These are phyloP conservation scores for Phlyctochytrium bullatum DNA, from an alignment of 192 early-diverging fungal species.

Conservation along the genomic window DNA sequence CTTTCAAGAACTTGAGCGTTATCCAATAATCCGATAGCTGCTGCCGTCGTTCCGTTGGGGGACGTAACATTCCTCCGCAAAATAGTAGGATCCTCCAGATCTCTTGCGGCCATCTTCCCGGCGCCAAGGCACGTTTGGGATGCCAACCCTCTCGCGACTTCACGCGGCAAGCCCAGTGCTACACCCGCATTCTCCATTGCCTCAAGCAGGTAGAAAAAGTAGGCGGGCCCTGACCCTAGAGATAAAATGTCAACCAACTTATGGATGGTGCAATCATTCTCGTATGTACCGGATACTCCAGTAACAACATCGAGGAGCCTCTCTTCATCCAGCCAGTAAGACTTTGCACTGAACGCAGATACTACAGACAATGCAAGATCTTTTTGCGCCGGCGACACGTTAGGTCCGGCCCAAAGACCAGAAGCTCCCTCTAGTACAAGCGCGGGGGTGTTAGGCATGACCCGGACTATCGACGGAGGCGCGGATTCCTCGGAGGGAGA, in stretches of 20 bases:
- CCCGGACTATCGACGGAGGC: constrained; percentile 64
- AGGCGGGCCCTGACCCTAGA: constrained; percentile 87
- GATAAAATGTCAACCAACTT: constrained; percentile 1
- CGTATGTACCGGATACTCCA: constrained; percentile 59
- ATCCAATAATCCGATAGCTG: constrained; percentile 78
- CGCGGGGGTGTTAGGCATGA: constrained; percentile 97
- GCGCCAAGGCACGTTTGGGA: constrained; percentile 92
- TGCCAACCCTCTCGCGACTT: constrained; percentile 74
- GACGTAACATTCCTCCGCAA: constrained; percentile 86
- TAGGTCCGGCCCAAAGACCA: constrained; percentile 71
- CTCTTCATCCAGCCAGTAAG: constrained; percentile 82
- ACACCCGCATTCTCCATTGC: constrained; percentile 67
- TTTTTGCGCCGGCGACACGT: constrained; percentile 61
- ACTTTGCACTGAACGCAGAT: constrained; percentile 70
- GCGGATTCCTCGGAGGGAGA: constrained; percentile 20
- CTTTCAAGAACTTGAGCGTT: constrained; percentile 51
- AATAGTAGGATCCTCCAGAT: constrained; percentile 67
- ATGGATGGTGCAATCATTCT: neutral
- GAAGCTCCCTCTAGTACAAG: constrained; percentile 84
- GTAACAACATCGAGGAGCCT: constrained; percentile 81
- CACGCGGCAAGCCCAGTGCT: constrained; percentile 67
- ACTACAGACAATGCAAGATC: constrained; percentile 67
- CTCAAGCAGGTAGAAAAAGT: constrained; percentile 93
- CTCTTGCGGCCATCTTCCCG: constrained; percentile 75
- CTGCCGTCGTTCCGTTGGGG: constrained; percentile 91